Evolutionary conservation across 106 monocot genomes (phyloP), one percentile per base, ranked within the genome.

Genomic region (Chionographis japonica): DNA sequence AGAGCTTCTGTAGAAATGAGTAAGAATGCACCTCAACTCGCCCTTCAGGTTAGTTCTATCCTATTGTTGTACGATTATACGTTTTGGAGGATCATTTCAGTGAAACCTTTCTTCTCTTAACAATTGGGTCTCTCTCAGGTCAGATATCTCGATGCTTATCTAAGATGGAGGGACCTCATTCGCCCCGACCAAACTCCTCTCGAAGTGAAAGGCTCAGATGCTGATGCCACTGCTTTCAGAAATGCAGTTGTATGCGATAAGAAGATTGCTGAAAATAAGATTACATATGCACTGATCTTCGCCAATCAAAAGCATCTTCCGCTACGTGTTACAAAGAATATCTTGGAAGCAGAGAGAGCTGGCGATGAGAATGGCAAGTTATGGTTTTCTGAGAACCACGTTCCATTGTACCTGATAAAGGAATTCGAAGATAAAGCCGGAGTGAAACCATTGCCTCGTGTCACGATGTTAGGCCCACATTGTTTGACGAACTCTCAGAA

Each of bases 391-490:
- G 95, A 95, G 66, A 75, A 68, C 43, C 72, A 88, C 77, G 64
- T 95, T 42, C 91, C 95, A 43, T 65, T 95, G 56, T 95, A 88
- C 52, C 65, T 95, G 73, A 81, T 91, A 62, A 88, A 91, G 69
- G 79, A 83, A 37, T 88, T 77, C 60, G 91, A 95, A 65, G 84
- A 78, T 69, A 86, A 80, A 65, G 50, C 37, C 71, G 70, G 56
- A 17, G 51, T 3, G 40, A 60, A 43, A 18, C 12, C 60, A n/a
- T 52, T 50, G 52, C 18, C 57, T 40, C n/a, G 50, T 62, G 43
- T 56, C 20, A 39, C 42, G 35, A 68, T 68, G 54, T 57, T 65
- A 41, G 40, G 4, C 27, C 50, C 37, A 42, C 40, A 43, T 52
- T n/a, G 27, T 72, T 53, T 75, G 40, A 56, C 69, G 8, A 79